Conservation (phyloP, 1,284 basidiomycete species). For the Leccinum pallidistipes region DNA sequence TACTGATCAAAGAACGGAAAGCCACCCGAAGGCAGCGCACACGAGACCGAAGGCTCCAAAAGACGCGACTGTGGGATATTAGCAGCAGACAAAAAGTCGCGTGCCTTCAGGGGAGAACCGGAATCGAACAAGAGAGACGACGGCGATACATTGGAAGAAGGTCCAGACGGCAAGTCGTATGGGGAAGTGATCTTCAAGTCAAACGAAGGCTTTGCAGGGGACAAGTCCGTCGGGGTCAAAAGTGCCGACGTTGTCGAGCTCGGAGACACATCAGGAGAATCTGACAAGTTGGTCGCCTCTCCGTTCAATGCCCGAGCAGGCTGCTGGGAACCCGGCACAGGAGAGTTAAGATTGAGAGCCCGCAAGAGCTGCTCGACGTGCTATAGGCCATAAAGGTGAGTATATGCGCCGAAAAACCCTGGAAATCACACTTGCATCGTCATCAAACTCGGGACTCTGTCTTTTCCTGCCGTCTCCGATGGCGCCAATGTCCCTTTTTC, state of each 20-base stretch:
- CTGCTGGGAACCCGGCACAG: conserved; percentile 52
- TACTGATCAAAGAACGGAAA: conserved; percentile 56
- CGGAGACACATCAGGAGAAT: conserved; percentile 66
- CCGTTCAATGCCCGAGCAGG: conserved; percentile 40
- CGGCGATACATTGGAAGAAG: conserved; percentile 31
- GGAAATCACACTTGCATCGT: conserved; percentile 44
- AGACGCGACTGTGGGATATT: conserved; percentile 34
- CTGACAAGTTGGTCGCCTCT: conserved; percentile 43
- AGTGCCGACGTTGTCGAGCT: conserved; percentile 63
- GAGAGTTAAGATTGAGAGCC: conserved; percentile 72
- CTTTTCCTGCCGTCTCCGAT: conserved; percentile 75
- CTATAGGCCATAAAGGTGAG: conserved; percentile 40
- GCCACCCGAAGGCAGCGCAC: conserved; percentile 35
- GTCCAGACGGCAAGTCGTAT: conserved; percentile 45
- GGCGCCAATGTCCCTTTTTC: conserved; percentile 59
- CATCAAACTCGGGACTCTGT: conserved; percentile 53
- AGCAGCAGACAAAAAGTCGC: conserved; percentile 38
- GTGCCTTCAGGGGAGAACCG: conserved; percentile 38
- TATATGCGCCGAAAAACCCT: conserved; percentile 29
- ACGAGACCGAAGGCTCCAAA: conserved; percentile 32
- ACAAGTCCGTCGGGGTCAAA: conserved; percentile 67
- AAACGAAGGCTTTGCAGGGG: conserved; percentile 56
- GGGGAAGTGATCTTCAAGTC: conserved; percentile 53
- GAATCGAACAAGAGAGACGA: conserved; percentile 45
- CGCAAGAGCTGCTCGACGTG: conserved; percentile 76